Conservation (phyloP, 2,329 filamentous ascomycete species). For the Penicillium sp. region DNA sequence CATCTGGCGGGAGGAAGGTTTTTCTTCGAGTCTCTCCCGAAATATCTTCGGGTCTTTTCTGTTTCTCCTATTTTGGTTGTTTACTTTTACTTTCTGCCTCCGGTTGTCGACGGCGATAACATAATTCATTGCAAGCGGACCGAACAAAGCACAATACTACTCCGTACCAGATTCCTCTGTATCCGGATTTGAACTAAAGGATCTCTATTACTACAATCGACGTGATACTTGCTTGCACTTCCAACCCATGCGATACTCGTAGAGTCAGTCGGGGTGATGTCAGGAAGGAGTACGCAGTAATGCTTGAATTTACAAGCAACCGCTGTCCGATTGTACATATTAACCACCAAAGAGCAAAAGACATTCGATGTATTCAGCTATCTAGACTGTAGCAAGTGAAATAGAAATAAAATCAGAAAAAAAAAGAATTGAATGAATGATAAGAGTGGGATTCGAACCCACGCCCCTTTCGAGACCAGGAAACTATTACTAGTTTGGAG, state of each 20-base stretch:
- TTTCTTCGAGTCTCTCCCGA: background rate
- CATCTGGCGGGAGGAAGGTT: slow-evolving; percentile 5
- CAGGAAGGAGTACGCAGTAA: too few species aligned
- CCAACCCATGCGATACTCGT: too few species aligned
- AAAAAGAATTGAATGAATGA: slow-evolving; percentile 1
- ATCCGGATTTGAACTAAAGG: too few species aligned
- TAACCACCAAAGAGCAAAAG: background rate
- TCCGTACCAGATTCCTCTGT: too few species aligned
- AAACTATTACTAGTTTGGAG: slow-evolving; percentile 13
- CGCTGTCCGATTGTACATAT: background rate
- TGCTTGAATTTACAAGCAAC: background rate
- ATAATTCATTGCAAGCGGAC: background rate
- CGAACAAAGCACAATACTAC: background rate
- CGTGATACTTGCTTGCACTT: too few species aligned
- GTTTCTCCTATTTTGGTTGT: background rate
- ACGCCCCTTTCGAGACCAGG: slow-evolving; percentile 9
- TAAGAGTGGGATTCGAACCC: slow-evolving; percentile 11
- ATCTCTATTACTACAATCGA: too few species aligned
- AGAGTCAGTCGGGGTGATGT: too few species aligned
- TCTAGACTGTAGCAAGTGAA: background rate
- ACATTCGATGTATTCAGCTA: background rate
- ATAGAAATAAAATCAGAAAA: background rate
- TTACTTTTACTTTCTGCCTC: slow-evolving; percentile 4
- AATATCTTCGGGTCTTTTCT: background rate
- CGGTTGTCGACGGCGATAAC: background rate